Percentiles rank a stretch among this genome's conserved stretches.
Evolutionary conservation across 2,329 filamentous ascomycete species (phyloP).

Genomic region (Grosmannia clavigera): DNA sequence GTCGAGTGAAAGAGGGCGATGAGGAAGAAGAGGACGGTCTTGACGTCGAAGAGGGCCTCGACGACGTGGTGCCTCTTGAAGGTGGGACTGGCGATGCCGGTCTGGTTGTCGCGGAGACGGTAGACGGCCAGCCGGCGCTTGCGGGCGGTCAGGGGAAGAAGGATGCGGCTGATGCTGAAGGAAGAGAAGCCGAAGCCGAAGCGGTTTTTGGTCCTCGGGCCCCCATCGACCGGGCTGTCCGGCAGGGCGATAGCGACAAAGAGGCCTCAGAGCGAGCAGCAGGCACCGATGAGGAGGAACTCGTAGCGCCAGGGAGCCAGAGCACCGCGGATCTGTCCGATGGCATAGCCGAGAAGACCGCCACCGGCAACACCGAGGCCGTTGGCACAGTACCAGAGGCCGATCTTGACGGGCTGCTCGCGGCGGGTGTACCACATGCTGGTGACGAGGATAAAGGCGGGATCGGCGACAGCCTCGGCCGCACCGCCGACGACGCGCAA

Average conservation of each 20-base stretch:
- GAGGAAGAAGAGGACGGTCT: conserved; percentile 46
- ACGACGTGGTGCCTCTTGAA: conserved; percentile 32
- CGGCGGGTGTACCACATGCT: conserved; percentile 35
- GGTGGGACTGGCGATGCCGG: conserved; percentile 40
- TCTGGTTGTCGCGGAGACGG: conserved; percentile 35
- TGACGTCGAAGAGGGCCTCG: conserved; percentile 37
- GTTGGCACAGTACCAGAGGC: conserved; percentile 41
- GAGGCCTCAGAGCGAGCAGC: conserved; percentile 43
- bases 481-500: conserved; percentile 44
- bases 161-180: no score
- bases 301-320: conserved; percentile 42
- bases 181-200: no score
- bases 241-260: conserved; percentile 45
- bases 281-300: conserved; percentile 48
- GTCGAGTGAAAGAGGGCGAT: not conserved
- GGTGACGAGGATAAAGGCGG: conserved; percentile 44
- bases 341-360: conserved; percentile 43
- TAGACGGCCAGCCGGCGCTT: conserved; percentile 44
- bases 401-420: conserved; percentile 38
- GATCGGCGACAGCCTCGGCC: conserved; percentile 43
- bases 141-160: conserved; percentile 29
- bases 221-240: conserved; percentile 42
- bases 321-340: conserved; percentile 42
- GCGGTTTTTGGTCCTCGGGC: conserved; percentile 26
- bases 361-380: conserved; percentile 50